These are phyloP conservation scores for Psidium friedrichsthalianum DNA, from an alignment of 345 rosid species.

Conservation along the genomic window DNA sequence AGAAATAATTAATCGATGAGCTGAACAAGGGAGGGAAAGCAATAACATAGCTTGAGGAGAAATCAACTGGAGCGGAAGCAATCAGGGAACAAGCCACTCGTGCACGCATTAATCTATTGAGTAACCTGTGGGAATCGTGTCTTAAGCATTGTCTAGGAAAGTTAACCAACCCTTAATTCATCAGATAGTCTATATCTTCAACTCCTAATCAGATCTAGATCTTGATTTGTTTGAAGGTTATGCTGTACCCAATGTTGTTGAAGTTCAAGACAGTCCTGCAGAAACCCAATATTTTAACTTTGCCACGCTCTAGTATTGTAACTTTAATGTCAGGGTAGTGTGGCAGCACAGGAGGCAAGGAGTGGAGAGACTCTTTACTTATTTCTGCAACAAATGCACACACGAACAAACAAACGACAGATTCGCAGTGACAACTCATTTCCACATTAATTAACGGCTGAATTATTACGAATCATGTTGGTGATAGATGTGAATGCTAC, in stretches of 20 bases:
- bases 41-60: background rate
- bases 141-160: background rate
- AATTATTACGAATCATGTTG: background rate
- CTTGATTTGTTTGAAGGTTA: background rate
- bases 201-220: background rate
- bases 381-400: background rate
- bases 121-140: background rate
- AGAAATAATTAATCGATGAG: background rate
- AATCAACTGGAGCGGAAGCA: background rate
- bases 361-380: background rate
- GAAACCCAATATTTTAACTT: background rate
- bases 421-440: background rate
- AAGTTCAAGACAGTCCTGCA: background rate
- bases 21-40: background rate
- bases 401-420: background rate
- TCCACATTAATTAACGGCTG: background rate
- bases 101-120: background rate
- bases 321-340: background rate
- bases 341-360: background rate
- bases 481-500: background rate
- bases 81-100: slow-evolving; percentile 1
- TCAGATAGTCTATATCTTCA: background rate
- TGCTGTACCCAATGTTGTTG: background rate
- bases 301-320: background rate
- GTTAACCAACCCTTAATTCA: background rate